Evolutionary conservation across 345 rosid genomes (phyloP).

Genomic region (Ailanthus altissimus): DNA sequence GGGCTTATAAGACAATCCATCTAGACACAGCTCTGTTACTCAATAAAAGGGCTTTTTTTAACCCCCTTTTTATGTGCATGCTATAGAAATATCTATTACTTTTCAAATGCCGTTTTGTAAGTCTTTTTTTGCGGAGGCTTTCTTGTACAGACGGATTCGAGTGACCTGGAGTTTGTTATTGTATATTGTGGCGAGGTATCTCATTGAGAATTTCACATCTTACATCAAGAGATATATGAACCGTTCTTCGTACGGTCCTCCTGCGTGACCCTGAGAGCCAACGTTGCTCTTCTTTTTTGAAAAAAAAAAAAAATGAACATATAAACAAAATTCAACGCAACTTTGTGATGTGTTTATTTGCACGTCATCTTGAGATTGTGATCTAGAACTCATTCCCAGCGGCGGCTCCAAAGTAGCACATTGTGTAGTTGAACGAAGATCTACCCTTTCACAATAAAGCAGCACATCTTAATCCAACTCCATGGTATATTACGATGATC

Average conservation of each 20-base stretch:
- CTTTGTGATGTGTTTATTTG: neutral
- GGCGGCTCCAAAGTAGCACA: neutral
- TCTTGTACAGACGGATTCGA: conserved; percentile 37
- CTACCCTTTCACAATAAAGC: too few relatives aligned
- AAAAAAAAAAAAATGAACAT: too few relatives aligned
- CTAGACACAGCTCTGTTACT: conserved; percentile 17
- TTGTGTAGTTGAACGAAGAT: neutral
- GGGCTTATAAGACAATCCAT: neutral
- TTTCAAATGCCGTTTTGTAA: neutral
- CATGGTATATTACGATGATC: too few relatives aligned
- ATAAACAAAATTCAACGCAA: neutral
- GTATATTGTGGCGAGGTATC: conserved; percentile 2
- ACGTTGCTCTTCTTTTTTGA: too few relatives aligned
- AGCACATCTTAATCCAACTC: too few relatives aligned
- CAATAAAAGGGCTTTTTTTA: neutral
- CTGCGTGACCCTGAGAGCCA: too few relatives aligned
- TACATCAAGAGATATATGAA: neutral
- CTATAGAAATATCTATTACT: neutral
- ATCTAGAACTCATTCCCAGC: too few relatives aligned
- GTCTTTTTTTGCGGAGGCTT: conserved; percentile 24
- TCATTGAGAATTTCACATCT: neutral
- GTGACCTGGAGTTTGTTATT: conserved; percentile 20
- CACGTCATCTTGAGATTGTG: neutral
- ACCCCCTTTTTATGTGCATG: conserved; percentile 14
- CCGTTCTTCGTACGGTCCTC: too few relatives aligned